Conservation (phyloP, 75 land plant species). For the Cunninghamia lanceolata region DNA sequence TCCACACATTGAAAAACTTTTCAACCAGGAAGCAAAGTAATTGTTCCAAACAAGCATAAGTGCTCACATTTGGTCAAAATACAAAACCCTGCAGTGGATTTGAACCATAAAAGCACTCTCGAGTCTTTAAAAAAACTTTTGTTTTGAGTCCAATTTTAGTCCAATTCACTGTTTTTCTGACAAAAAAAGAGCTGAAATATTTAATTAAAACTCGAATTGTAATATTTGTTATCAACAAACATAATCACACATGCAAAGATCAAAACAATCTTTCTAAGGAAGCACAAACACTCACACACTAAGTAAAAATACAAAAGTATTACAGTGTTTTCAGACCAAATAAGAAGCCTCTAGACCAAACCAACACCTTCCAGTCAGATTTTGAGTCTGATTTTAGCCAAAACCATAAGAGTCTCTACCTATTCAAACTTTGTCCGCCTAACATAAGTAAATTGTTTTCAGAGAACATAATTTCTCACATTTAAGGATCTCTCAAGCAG, state of each 20-base stretch:
- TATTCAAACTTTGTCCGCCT: not conserved
- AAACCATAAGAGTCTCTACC: not conserved
- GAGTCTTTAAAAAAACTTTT: no score
- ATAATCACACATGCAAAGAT: not conserved
- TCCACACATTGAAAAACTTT: not conserved
- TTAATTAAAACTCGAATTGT: no score
- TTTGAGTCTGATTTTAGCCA: not conserved
- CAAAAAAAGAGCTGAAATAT: not conserved
- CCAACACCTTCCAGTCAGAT: not conserved
- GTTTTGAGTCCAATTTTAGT: no score
- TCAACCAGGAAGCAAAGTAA: not conserved
- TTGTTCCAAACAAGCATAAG: not conserved
- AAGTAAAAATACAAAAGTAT: not conserved
- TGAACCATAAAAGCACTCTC: not conserved
- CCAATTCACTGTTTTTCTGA: not conserved
- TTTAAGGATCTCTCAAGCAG: not conserved
- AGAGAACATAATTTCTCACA: not conserved
- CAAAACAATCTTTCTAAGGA: not conserved
- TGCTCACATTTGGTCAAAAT: not conserved
- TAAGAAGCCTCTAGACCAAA: not conserved
- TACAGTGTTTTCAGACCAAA: not conserved
- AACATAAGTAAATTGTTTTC: not conserved
- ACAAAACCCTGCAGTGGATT: not conserved
- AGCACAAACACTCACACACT: not conserved
- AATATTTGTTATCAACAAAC: not conserved